Percentiles rank a stretch among this genome's conserved stretches.
These are phyloP conservation scores for Ascochyta koolunga DNA, from an alignment of 2,329 filamentous ascomycete genomes.

Conservation along the genomic window DNA sequence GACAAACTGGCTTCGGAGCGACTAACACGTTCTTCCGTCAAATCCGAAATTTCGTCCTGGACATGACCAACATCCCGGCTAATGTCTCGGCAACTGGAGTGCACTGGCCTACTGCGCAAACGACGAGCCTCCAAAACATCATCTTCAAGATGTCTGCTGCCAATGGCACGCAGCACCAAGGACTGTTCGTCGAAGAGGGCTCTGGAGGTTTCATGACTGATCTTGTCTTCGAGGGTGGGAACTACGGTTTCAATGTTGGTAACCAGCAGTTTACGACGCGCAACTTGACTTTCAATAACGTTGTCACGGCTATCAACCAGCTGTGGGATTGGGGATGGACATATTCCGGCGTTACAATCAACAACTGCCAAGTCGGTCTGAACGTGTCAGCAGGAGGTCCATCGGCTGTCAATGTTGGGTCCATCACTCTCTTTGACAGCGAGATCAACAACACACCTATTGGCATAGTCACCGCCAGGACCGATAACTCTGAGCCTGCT, in stretches of 20 bases:
- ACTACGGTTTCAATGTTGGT: constrained; percentile 49
- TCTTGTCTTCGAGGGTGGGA: constrained; percentile 53
- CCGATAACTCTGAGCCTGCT: constrained; percentile 50
- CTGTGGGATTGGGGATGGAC: constrained; percentile 68
- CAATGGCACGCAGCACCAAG: constrained; percentile 55
- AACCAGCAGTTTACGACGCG: constrained; percentile 63
- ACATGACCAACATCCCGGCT: constrained; percentile 59
- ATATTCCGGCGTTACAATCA: constrained; percentile 58
- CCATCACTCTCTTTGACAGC: constrained; percentile 64
- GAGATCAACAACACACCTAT: constrained; percentile 57
- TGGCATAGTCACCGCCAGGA: constrained; percentile 58
- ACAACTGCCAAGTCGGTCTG: constrained; percentile 60
- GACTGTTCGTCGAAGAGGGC: constrained; percentile 52
- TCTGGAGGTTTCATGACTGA: constrained; percentile 56
- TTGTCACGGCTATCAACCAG: constrained; percentile 61
- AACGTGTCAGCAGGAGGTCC: constrained; percentile 52
- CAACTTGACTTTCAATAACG: constrained; percentile 60
- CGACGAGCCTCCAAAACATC: constrained; percentile 54
- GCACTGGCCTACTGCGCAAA: constrained; percentile 55
- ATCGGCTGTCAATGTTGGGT: constrained; percentile 57
- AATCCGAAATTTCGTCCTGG: constrained; percentile 69
- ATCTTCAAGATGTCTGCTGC: constrained; percentile 52
- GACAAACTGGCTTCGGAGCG: constrained; percentile 51
- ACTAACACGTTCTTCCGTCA: constrained; percentile 70
- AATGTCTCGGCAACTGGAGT: constrained; percentile 53